Conservation (phyloP, 225 moss, liverwort and hornwort genomes). For the Sphagnum contortum region DNA sequence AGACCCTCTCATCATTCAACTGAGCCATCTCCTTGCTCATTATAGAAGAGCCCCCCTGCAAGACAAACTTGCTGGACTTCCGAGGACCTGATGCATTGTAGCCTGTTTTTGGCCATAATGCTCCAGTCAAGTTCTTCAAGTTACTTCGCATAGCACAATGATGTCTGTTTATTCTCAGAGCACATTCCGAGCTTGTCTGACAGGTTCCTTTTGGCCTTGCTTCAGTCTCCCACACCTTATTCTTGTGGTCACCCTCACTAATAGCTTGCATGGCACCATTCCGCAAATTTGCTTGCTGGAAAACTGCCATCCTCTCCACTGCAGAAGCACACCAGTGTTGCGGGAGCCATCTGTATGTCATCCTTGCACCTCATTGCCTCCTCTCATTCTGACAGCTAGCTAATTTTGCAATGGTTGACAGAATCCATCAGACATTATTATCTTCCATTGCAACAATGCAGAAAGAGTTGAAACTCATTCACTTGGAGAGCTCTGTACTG, state of each 20-base stretch:
- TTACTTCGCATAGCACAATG: slow-evolving; percentile 27
- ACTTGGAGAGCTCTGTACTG: no score
- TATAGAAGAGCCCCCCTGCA: not conserved
- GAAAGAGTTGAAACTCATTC: no score
- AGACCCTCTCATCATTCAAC: slow-evolving; percentile 14
- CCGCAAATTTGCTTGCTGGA: slow-evolving; percentile 33
- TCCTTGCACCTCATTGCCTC: slow-evolving; percentile 34
- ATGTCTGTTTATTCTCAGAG: slow-evolving; percentile 2
- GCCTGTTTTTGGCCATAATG: slow-evolving; percentile 15
- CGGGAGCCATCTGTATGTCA: slow-evolving; percentile 37
- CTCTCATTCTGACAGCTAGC: slow-evolving; percentile 12
- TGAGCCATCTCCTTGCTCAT: slow-evolving; percentile 13
- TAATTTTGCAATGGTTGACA: no score
- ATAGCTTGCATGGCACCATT: slow-evolving; percentile 29
- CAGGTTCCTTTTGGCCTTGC: slow-evolving; percentile 8
- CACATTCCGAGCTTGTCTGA: slow-evolving; percentile 12
- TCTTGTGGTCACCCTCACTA: slow-evolving; percentile 23
- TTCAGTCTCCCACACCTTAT: slow-evolving; percentile 14
- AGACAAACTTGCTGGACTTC: no score
- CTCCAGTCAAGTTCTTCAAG: slow-evolving; percentile 25
- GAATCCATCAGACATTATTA: no score
- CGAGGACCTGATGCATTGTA: no score
- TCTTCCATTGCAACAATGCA: no score
- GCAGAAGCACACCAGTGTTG: slow-evolving; percentile 35
- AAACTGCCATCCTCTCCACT: slow-evolving; percentile 35